Percentiles rank a stretch among this genome's conserved stretches.
These are phyloP conservation scores for Rhizopogon vesiculosus DNA, from an alignment of 768 basidiomycete genomes.

Conservation along the genomic window DNA sequence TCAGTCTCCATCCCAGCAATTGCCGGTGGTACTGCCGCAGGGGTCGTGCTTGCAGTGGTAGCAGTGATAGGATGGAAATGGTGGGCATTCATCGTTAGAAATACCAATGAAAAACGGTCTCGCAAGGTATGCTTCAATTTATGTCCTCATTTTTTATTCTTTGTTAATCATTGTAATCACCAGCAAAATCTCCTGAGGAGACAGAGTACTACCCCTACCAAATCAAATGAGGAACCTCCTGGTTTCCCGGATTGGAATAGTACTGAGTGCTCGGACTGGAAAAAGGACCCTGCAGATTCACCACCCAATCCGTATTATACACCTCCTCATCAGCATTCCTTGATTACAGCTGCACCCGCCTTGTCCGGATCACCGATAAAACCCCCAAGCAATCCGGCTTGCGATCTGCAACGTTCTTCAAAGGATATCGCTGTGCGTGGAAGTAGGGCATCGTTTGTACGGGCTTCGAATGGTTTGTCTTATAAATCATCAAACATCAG, in stretches of 20 bases:
- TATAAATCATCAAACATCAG: slow-evolving; percentile 27
- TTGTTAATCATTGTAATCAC: neutral
- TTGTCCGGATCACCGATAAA: neutral
- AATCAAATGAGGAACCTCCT: neutral
- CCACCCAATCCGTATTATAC: neutral
- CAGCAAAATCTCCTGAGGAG: slow-evolving; percentile 1
- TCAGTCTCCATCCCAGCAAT: slow-evolving; percentile 44
- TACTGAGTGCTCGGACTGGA: neutral
- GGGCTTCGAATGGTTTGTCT: slow-evolving; percentile 1
- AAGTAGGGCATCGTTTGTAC: neutral
- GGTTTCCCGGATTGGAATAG: neutral
- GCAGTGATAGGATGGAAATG: slow-evolving; percentile 40
- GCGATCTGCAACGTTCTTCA: neutral
- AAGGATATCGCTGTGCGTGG: neutral
- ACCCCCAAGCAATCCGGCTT: neutral
- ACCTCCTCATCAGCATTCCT: neutral
- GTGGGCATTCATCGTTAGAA: slow-evolving; percentile 29
- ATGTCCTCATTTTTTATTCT: neutral
- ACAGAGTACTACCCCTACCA: neutral
- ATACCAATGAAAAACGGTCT: neutral
- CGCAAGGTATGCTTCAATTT: neutral
- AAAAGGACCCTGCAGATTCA: neutral
- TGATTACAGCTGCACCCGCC: neutral
- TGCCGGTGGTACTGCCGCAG: slow-evolving; percentile 44
- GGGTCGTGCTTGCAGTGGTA: slow-evolving; percentile 40